Evolutionary conservation across 129 eudicot species (phyloP), one percentile per base, ranked within the genome.

Genomic region (Centella asiatica): DNA sequence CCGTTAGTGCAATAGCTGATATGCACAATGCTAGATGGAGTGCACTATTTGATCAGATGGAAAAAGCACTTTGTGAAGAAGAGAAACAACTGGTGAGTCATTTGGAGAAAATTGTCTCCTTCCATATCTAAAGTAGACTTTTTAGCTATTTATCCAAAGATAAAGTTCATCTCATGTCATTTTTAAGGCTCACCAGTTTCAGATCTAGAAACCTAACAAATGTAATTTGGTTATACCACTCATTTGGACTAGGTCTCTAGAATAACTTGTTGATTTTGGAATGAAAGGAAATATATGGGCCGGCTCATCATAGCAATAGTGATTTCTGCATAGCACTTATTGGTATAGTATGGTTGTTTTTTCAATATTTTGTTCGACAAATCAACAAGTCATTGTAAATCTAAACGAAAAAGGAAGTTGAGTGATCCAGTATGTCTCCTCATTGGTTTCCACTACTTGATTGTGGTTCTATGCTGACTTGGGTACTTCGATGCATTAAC

Each of bases 51-150:
- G 74, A 62, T 61, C 90, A 82, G 75, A 93, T 87, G 95, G 87
- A 84, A 57, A 76, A 77, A 50, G 47, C 86, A n/a, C 99, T 93
- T 58, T 82, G 79, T 26, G 95, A 87, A 57, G 99, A 93, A 83
- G 99, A 93, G 76, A 69, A 63, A 54, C 84, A 72, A 59, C 72
- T 87, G 73, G 99, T 85, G 75, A 76, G 95, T 67, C 46, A 53
- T 28, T 59, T 40, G 27, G 9, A 32, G 36, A n/a, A 28, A 61
- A 4, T 31, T 50, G n/a, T 29, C 5, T 44, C 28, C 50, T 33
- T 24, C 12, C 53, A 53, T 13, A 67, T 48, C 12, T 1, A 32
- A 64, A 24, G 34, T 29, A 32, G 5, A 29, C 24, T 31, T 12
- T 15, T 28, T 5, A 1, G 31, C 3, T 37, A 37, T 37, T 11